Conservation (phyloP, 2,329 filamentous ascomycete species). For the Huntiella savannae region DNA sequence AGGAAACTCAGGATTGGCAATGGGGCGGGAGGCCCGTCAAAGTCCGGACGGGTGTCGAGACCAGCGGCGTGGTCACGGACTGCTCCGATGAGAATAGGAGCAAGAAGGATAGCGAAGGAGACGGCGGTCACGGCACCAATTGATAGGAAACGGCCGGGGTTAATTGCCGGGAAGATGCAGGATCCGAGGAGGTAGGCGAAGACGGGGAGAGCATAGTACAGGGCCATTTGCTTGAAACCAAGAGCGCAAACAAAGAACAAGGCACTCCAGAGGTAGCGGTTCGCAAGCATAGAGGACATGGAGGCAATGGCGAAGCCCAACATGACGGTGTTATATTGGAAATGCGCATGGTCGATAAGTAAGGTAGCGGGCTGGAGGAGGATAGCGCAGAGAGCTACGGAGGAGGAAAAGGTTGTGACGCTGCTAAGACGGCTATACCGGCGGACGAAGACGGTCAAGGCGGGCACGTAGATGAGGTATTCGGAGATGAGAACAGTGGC, state of each 20-base stretch:
- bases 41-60: constrained; percentile 19
- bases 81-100: constrained; percentile 56
- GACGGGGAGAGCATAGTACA: constrained; percentile 87
- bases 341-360: constrained; percentile 85
- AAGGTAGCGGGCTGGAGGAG: constrained; percentile 83
- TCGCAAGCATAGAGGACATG: constrained; percentile 74
- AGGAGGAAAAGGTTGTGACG: constrained; percentile 63
- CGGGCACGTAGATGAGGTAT: constrained; percentile 75
- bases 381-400: constrained; percentile 72
- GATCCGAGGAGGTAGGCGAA: constrained; percentile 81
- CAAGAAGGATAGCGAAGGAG: constrained; percentile 56
- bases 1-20: constrained; percentile 44
- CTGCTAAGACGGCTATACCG: constrained; percentile 58
- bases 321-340: constrained; percentile 99
- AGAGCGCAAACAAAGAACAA: constrained; percentile 85
- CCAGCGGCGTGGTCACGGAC: constrained; percentile 48
- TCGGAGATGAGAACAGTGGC: constrained; percentile 81
- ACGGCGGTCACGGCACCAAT: constrained; percentile 56
- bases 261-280: constrained; percentile 69
- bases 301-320: constrained; percentile 73
- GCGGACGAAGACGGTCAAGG: constrained; percentile 66
- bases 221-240: constrained; percentile 98
- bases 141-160: constrained; percentile 46
- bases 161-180: constrained; percentile 59
- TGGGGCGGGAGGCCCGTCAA: constrained; percentile 7